Evolutionary conservation across 768 basidiomycete species (phyloP), one percentile per base, ranked within the genome.

Genomic region (Botryobasidium botryosum): DNA sequence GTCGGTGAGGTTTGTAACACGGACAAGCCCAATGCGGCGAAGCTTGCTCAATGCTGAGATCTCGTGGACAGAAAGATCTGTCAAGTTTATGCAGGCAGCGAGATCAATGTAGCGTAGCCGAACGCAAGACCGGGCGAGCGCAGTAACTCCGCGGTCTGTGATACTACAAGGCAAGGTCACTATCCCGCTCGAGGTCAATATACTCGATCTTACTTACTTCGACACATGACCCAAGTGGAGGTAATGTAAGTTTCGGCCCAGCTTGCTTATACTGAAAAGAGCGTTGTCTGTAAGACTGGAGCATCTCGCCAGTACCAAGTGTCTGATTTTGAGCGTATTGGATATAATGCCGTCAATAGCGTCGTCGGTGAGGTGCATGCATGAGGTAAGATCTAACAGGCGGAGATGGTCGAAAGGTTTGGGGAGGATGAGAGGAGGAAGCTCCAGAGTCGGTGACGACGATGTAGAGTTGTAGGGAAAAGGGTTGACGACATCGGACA

Each of bases 21-120:
- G 77, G 35, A 97, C 94, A 28, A 99, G 77, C 40, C 94, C 94
- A 51, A 99, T 81, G 2, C 94, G 77, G 28, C 88, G 79, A 47
- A 99, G 72, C 53, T 96, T 92, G 6, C 83, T 82, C 40, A 97
- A 66, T 32, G 70, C 70, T 1, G 91, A 77, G 31, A 99, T 68
- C 59, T 96, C 92, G 53, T 86, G 80, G 6, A 97, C 86, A 42
- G 85, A 85, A 73, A 87, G 76, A 59, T 99, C 92, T 21, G 92
- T 92, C 39, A 99, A 65, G 29, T 75, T 69, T 3, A 72, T 64
- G 55, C 92, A 97, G 62, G 87, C 85, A 90, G 94, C 94, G 50
- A 99, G 79, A 61, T 99, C 94, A 52, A 99, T 77, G 58, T 97
- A 99, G 54, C 94, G 69, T 51, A 99, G 61, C 25, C 92, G 70